Percentiles rank a stretch among this genome's conserved stretches.
These are phyloP conservation scores for Ephemerocybe angulata DNA, from an alignment of 768 basidiomycete species.

Conservation along the genomic window DNA sequence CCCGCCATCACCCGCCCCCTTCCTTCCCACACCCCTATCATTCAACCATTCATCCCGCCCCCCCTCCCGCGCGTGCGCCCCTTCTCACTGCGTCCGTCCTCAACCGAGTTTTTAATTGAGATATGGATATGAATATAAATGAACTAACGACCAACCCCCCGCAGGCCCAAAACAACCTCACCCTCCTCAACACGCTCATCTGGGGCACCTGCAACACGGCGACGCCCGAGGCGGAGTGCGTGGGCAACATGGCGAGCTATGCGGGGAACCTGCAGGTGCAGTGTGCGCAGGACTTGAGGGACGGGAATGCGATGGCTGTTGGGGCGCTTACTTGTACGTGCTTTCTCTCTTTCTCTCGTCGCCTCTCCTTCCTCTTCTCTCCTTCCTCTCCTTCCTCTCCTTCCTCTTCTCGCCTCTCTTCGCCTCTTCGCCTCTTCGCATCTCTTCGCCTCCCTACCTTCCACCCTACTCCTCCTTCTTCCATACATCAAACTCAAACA, in stretches of 20 bases:
- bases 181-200: slow-evolving; percentile 60
- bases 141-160: too few relatives aligned
- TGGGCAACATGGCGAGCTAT: slow-evolving; percentile 66
- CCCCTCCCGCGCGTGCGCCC: too few relatives aligned
- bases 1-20: too few relatives aligned
- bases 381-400: background rate
- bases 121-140: too few relatives aligned
- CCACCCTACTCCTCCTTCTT: background rate
- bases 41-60: too few relatives aligned
- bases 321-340: slow-evolving; percentile 53
- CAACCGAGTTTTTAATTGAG: too few relatives aligned
- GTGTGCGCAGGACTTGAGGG: slow-evolving; percentile 56
- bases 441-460: background rate
- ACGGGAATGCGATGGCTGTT: slow-evolving; percentile 48
- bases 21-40: too few relatives aligned
- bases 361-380: background rate
- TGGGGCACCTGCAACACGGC: slow-evolving; percentile 81
- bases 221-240: slow-evolving; percentile 46
- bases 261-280: slow-evolving; percentile 41
- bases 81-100: background rate
- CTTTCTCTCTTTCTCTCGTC: background rate
- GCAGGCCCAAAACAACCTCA: slow-evolving; percentile 67
- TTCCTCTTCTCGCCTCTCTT: background rate
- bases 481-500: too few relatives aligned
- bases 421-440: background rate